phyloP scores from a whole-genome alignment of 2,329 filamentous ascomycete species.

The Talaromyces pinophilus region DNA sequence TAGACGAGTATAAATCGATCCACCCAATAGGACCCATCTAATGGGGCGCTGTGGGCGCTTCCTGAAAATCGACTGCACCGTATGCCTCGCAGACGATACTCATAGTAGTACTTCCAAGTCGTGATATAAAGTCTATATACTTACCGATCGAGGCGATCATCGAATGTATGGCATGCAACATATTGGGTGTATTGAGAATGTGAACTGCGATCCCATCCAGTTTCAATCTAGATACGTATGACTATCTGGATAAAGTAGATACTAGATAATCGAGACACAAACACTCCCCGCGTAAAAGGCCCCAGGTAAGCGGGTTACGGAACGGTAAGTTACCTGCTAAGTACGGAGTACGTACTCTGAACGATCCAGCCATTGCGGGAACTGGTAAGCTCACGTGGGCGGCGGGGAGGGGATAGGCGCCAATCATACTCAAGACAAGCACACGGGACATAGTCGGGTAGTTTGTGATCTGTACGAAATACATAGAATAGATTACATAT shows the following conservation, averaged over 20 bases:
- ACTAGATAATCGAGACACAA: neutral
- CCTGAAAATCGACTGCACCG: neutral
- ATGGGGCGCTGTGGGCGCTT: conserved; percentile 6
- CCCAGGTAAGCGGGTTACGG: neutral
- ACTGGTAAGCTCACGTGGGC: conserved; percentile 14
- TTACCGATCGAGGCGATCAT: neutral
- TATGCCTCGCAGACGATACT: neutral
- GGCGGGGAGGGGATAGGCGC: neutral
- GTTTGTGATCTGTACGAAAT: conserved; percentile 4
- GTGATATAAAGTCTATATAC: neutral
- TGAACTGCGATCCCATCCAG: neutral
- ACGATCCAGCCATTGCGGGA: conserved; percentile 7
- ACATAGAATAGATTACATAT: neutral
- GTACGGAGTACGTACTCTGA: neutral
- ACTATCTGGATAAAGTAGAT: neutral
- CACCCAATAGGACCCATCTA: neutral
- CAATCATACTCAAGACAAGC: neutral
- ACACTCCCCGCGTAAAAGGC: neutral
- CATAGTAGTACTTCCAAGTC: neutral
- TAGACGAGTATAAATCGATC: neutral
- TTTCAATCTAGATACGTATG: neutral
- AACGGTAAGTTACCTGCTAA: neutral
- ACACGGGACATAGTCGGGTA: neutral
- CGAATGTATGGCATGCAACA: neutral
- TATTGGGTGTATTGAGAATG: neutral